Evolutionary conservation across 441 rosid species (phyloP).

Genomic region (Bruguiera hainesii): DNA sequence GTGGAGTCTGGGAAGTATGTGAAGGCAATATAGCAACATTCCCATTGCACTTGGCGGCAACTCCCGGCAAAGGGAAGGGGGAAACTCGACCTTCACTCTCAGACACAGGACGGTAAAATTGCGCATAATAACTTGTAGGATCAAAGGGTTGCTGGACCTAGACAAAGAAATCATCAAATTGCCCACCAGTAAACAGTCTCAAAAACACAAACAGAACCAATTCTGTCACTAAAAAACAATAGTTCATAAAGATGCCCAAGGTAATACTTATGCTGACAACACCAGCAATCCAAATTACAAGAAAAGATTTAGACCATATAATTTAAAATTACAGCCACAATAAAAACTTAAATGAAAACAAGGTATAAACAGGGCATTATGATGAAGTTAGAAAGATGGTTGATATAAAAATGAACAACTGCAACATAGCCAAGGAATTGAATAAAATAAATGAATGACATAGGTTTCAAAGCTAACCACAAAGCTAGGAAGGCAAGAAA

Average conservation of each 20-base stretch:
- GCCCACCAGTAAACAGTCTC: slow-evolving; percentile 24
- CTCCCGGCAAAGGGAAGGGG: slow-evolving; percentile 66
- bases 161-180: slow-evolving; percentile 28
- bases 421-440: background rate
- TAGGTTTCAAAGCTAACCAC: slow-evolving; percentile 47
- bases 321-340: no score
- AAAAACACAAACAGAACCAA: slow-evolving; percentile 14
- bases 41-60: slow-evolving; percentile 74
- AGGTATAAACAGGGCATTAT: background rate
- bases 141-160: slow-evolving; percentile 86
- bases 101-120: slow-evolving; percentile 66
- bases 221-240: slow-evolving; percentile 1
- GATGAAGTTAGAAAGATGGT: background rate
- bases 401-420: background rate
- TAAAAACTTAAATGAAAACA: no score
- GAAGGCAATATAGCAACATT: slow-evolving; percentile 67
- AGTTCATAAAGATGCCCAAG: background rate
- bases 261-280: no score
- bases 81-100: slow-evolving; percentile 80
- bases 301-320: no score
- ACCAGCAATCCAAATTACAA: no score
- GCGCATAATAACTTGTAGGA: slow-evolving; percentile 77
- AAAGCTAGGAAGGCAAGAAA: slow-evolving; percentile 68
- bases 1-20: slow-evolving; percentile 70
- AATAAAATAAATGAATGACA: background rate